Evolutionary conservation across 345 rosid species (phyloP).

Genomic region (Cochlearia excelsa): DNA sequence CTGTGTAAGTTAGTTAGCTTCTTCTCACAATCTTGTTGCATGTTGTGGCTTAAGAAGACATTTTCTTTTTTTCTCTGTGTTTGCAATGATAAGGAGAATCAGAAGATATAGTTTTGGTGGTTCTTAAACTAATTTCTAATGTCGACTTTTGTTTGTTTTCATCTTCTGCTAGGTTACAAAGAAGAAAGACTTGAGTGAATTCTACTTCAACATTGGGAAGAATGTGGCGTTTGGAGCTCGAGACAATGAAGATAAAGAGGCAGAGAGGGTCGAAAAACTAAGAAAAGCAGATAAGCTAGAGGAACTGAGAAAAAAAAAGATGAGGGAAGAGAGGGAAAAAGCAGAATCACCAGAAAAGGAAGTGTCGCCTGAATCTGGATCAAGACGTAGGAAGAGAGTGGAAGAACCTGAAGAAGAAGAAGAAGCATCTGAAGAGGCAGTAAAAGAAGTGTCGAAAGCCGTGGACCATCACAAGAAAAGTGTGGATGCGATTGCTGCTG

Average conservation of each 20-base stretch:
- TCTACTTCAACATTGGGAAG: slow-evolving; percentile 75
- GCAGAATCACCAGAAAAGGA: slow-evolving; percentile 25
- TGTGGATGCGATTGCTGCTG: slow-evolving; percentile 69
- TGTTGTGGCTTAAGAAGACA: slow-evolving; percentile 1
- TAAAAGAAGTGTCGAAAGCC: slow-evolving; percentile 39
- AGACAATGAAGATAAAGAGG: slow-evolving; percentile 41
- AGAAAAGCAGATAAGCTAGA: slow-evolving; percentile 41
- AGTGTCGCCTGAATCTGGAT: slow-evolving; percentile 26
- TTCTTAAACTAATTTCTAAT: not conserved
- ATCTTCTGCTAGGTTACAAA: slow-evolving; percentile 61
- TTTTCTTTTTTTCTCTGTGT: slow-evolving; percentile 3
- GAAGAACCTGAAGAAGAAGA: slow-evolving; percentile 42
- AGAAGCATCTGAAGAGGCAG: slow-evolving; percentile 36
- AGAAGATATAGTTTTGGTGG: not conserved
- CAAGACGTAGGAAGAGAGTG: slow-evolving; percentile 20
- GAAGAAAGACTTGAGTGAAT: slow-evolving; percentile 80
- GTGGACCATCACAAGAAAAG: slow-evolving; percentile 58
- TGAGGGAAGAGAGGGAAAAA: slow-evolving; percentile 35
- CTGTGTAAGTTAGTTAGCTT: not conserved
- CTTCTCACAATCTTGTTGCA: not conserved
- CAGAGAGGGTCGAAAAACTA: slow-evolving; percentile 41
- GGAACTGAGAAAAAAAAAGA: slow-evolving; percentile 42
- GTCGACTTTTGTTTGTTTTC: slow-evolving; percentile 10
- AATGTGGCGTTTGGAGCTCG: slow-evolving; percentile 80
- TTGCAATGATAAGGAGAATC: not conserved